These are phyloP conservation scores for Starmerella bacillaris DNA, from an alignment of 805 yeast species.

Conservation along the genomic window DNA sequence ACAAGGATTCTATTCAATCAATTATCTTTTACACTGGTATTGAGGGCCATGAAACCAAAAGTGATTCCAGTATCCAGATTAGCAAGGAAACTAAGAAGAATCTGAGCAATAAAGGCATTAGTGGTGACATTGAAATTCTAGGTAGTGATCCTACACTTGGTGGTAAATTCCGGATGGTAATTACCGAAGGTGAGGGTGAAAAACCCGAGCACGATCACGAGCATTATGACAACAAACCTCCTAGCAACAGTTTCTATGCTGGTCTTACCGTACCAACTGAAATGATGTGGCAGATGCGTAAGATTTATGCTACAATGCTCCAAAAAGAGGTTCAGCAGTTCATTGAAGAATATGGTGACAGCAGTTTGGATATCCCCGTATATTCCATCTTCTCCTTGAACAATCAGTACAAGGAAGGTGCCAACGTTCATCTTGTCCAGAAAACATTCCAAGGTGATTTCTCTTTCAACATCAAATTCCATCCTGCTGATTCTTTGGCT, in stretches of 20 bases:
- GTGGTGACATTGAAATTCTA: constrained; percentile 26
- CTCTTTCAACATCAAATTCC: constrained; percentile 55
- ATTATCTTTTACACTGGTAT: constrained; percentile 45
- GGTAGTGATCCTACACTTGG: constrained; percentile 48
- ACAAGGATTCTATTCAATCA: constrained; percentile 30
- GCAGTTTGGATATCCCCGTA: constrained; percentile 26
- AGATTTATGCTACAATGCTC: constrained; percentile 48
- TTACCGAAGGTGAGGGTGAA: constrained; percentile 36
- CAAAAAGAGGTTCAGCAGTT: constrained; percentile 48
- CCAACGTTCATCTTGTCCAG: constrained; percentile 67
- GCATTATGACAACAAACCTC: constrained; percentile 15
- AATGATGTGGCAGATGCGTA: constrained; percentile 60
- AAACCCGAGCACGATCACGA: constrained; percentile 36
- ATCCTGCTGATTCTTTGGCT: constrained; percentile 18
- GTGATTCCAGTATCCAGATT: constrained; percentile 19
- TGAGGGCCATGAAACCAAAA: constrained; percentile 7
- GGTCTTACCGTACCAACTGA: constrained; percentile 56
- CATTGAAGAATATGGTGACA: constrained; percentile 21
- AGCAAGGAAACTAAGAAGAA: constrained; percentile 7
- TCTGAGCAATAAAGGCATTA: constrained; percentile 17
- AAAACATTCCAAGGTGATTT: constrained; percentile 55
- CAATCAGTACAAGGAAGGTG: constrained; percentile 42
- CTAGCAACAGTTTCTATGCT: constrained; percentile 39
- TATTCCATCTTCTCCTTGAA: constrained; percentile 33
- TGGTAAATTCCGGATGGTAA: constrained; percentile 43